Base-by-base conservation (phyloP, 2,329 filamentous ascomycete genomes). In the Neopestalotiopsis sp. region DNA sequence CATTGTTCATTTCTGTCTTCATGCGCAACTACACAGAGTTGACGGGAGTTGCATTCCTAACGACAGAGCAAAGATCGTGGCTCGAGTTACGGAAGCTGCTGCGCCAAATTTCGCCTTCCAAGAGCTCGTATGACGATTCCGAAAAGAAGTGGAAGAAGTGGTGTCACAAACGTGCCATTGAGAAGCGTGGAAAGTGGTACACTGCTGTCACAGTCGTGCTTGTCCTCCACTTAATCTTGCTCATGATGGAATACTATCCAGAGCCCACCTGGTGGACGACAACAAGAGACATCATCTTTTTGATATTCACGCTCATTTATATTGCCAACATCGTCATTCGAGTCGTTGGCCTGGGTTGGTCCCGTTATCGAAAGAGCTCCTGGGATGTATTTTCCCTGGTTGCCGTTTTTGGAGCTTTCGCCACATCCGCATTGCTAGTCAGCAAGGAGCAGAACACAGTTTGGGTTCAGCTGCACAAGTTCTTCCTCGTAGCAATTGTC, bases 1-100 rank as follows among this genome's bases (percentile, higher is more conserved):
- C 96, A 1, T 85, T 99, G 77, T 99, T 99, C 80, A 97, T 99
- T 62, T 98, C 96, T 68, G 96, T 99, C 70, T 99, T 99, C 80
- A 99, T 99, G 96, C 94, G 96, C 70, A 99, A 98, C 79, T 99
- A 99, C 81, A 99, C 96, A 0, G 96, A 99, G 81, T 95, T 98
- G 81, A 99, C 96, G 0, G 96, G 96, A 1, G 96, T 99, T 58
- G 96, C 96, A 2, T 99, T 95, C 79, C 84, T 99, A 75, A 99
- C 96, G 1, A 92, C 95, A 0, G 96, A 99, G 75, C 96, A 99
- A 79, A 91, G 96, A 74, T 97, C 95, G 0, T 99, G 96, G 96
- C 88, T 99, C 14, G 96, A 99, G 79, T 82, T 99, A 73, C 89
- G 96, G 68, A 99, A 99, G 81, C 85, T 98, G 30, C 84, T 99